These are phyloP conservation scores for Sordaria brevicollis DNA, from an alignment of 495 filamentous ascomycete genomes.

Conservation along the genomic window DNA sequence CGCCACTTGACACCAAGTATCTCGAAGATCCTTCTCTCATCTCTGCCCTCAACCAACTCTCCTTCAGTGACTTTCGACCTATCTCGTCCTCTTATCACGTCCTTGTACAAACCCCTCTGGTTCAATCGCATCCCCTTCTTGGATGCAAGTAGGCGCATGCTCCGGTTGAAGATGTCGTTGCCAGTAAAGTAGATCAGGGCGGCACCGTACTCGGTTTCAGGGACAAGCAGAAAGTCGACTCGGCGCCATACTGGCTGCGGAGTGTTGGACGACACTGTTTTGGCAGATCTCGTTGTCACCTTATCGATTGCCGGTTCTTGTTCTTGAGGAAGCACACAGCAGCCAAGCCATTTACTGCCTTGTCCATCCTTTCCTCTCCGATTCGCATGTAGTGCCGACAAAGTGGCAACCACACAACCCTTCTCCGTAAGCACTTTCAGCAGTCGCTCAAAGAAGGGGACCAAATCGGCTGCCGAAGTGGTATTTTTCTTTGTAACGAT, in stretches of 20 bases:
- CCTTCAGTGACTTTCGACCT: constrained; percentile 60
- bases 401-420: constrained; percentile 46
- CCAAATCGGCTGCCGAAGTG: constrained; percentile 46
- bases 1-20: constrained; percentile 82
- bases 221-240: constrained; percentile 82
- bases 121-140: constrained; percentile 83
- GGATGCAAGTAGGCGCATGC: constrained; percentile 69
- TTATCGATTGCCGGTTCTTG: not conserved
- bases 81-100: constrained; percentile 54
- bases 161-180: constrained; percentile 93
- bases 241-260: constrained; percentile 54
- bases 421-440: constrained; percentile 48
- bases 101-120: constrained; percentile 68
- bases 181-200: constrained; percentile 94
- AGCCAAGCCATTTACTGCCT: constrained; percentile 80
- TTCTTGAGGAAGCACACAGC: constrained; percentile 51
- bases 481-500: constrained; percentile 68
- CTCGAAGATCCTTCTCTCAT: constrained; percentile 81
- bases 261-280: not conserved
- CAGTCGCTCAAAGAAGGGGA: constrained; percentile 55
- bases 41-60: constrained; percentile 59
- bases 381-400: constrained; percentile 28
- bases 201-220: constrained; percentile 70
- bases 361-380: constrained; percentile 17
- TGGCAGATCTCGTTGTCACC: not conserved